A percentile compares a stretch with the other conserved stretches of the same genome.
Evolutionary conservation across 768 basidiomycete genomes (phyloP).

Genomic region (Hebeloma cylindrosporum): DNA sequence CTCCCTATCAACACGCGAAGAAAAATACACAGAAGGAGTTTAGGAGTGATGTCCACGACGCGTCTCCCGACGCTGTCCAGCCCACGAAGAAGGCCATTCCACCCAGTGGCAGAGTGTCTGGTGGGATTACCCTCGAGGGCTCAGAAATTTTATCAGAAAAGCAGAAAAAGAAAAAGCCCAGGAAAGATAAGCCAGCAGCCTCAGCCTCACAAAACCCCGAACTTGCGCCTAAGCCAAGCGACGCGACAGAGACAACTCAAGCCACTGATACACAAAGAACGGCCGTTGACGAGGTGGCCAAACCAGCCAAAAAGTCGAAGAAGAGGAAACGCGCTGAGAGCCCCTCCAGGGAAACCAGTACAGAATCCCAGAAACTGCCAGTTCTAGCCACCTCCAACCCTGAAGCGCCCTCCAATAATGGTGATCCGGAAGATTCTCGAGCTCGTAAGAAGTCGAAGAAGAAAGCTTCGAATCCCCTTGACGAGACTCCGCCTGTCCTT

Average conservation of each 20-base stretch:
- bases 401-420: not conserved
- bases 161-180: conserved; percentile 14
- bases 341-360: not conserved
- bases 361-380: not conserved
- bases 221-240: conserved; percentile 12
- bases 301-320: conserved; percentile 13
- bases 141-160: not conserved
- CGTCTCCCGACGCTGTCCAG: no score
- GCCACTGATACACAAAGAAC: not conserved
- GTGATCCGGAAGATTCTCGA: not conserved
- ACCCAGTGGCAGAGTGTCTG: not conserved
- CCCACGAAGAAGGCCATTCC: not conserved
- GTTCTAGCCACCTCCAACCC: not conserved
- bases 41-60: no score
- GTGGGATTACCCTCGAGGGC: no score
- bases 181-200: conserved; percentile 4
- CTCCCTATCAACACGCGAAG: no score
- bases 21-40: conserved; percentile 3
- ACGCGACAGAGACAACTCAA: conserved; percentile 5
- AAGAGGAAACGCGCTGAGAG: conserved; percentile 5
- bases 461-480: conserved; percentile 3
- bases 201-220: conserved; percentile 4
- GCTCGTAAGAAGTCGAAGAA: conserved; percentile 19
- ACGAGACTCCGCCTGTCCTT: not conserved
- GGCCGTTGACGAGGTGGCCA: not conserved